Base-by-base conservation (phyloP, 2,329 filamentous ascomycete genomes). In the Curvularia hawaiiensis region DNA sequence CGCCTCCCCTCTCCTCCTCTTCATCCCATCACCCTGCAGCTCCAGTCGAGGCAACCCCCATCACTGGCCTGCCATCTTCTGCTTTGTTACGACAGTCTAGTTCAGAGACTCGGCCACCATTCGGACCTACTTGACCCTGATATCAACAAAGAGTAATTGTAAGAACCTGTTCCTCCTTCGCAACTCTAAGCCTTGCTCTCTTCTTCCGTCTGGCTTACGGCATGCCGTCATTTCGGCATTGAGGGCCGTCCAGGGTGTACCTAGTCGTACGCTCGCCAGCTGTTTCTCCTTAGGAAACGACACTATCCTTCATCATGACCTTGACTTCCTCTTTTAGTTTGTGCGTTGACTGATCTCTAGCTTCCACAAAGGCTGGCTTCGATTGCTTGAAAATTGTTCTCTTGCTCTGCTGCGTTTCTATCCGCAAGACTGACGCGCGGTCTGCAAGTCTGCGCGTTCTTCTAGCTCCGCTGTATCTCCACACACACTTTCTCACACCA, bases 331-430 rank as follows among this genome's bases (percentile, higher is more conserved):
- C 64, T 14, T 44, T 35, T 22, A 12, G 60, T 63, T 59, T 60
- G 60, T 67, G 54, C 60, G 41, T 68, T 62, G 67, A 70, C 72
- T 72, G 67, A 73, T 68, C 51, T 53, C 68, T 64, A 63, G 35
- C 35, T 38, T 38, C 66, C 63, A 69, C 72, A 68, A 70, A 73
- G 72, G 65, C 63, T 59, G 49, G 58, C 59, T 66, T 55, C 60
- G 48, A 63, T 64, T 60, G 59, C 61, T 62, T 60, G 56, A 62
- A 39, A 67, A 64, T 63, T 63, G 48, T 61, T 58, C 50, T 61
- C 62, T 55, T 57, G 52, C 58, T 62, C 58, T 63, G 60, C 56
- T 49, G 51, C 56, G 58, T 66, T 63, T 62, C 65, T 52, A 58
- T 31, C 63, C 50, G 47, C 44, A 59, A 48, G 10, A 60, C 59